phyloP scores from a whole-genome alignment of 2,329 filamentous ascomycete species.

The Kalaharituber pfeilii region DNA sequence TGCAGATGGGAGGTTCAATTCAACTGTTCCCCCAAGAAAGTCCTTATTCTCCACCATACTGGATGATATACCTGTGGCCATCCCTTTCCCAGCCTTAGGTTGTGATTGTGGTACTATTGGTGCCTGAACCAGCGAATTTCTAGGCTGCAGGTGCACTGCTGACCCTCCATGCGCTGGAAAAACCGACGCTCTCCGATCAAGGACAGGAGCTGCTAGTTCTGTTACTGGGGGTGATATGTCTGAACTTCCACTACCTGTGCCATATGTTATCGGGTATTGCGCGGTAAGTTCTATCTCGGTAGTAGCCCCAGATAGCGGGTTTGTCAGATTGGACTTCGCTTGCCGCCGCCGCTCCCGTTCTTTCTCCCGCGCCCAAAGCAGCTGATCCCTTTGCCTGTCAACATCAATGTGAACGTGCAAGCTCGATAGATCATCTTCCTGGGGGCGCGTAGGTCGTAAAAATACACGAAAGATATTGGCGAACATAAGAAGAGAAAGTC shows the following conservation, averaged over 20 bases:
- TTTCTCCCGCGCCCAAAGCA: not conserved
- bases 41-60: not conserved
- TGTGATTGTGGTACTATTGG: not conserved
- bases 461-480: not conserved
- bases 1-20: not conserved
- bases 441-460: not conserved
- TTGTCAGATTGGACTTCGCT: not conserved
- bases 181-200: not conserved
- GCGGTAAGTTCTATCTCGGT: not conserved
- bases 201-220: not conserved
- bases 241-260: not conserved
- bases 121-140: not conserved
- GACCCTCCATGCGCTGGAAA: not conserved
- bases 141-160: not conserved
- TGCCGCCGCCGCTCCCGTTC: not conserved
- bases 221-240: not conserved
- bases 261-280: not conserved
- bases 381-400: not conserved
- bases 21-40: not conserved
- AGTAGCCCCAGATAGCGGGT: not conserved
- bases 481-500: not conserved
- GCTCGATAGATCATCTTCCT: not conserved
- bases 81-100: not conserved
- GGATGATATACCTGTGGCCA: not conserved
- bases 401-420: not conserved